Evolutionary conservation across 176 grass and related monocot genomes (phyloP), one percentile per base, ranked within the genome.

Genomic region (Avena sativa): DNA sequence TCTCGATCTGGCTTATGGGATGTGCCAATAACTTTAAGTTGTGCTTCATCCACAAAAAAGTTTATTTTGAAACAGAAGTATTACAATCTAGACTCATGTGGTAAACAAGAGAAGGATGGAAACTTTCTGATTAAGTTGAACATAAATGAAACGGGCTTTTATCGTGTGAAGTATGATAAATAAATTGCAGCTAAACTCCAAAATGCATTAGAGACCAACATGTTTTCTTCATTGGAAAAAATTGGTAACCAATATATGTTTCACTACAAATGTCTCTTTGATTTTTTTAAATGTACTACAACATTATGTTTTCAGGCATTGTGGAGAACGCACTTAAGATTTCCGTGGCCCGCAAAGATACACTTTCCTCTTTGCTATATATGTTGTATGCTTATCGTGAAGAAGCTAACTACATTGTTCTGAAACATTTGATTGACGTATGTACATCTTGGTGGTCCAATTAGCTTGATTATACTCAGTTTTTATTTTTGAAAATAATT

Each of bases 141-240:
- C 65, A 64, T 90, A n/a, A 71, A 98, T 74, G 93, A 95, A 86
- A 92, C 89, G 8, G 95, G 95, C 28, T 95, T 98, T 81, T 98
- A 98, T 73, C 75, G 95, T 70, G 91, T 95, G 12, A 85, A 93
- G 80, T 98, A 95, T 78, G 93, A 98, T 63, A 81, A 93, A 79
- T 66, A 89, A 81, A 88, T 98, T 87, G 59, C 86, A 64, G 60
- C 77, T 85, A 3, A 85, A 78, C 87, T 98, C 87, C 34, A 69
- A 87, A 90, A 85, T 62, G 95, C 91, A n/a, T 80, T 93, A 48
- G 84, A 92, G 80, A 19, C 85, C 70, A 89, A 90, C 36, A 86
- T 92, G 32, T 71, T 98, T 9, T 90, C 89, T 80, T 63, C 81
- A 70, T 90, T 76, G 71, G 95, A 98, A 78, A 93, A 90, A 89